Percentiles rank a stretch among this genome's conserved stretches.
Conservation (phyloP, 1,284 basidiomycete species). For the Pseudozyma thailandica region DNA sequence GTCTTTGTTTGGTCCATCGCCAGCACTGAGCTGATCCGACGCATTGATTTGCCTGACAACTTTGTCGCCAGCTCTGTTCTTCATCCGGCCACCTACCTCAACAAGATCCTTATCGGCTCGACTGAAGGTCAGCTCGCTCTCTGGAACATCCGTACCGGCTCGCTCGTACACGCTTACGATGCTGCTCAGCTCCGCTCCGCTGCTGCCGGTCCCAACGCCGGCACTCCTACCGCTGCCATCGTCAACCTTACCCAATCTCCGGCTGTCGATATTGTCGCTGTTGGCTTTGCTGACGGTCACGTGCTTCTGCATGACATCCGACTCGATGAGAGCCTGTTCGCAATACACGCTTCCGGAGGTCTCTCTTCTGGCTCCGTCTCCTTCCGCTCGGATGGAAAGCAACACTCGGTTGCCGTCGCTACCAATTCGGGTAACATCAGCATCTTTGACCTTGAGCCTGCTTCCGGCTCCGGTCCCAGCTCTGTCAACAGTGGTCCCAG, state of each 20-base stretch:
- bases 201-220: slow-evolving; percentile 28
- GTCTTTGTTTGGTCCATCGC: slow-evolving; percentile 80
- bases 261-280: slow-evolving; percentile 91
- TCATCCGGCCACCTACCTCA: slow-evolving; percentile 95
- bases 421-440: slow-evolving; percentile 60
- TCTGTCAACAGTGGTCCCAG: slow-evolving; percentile 43
- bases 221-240: slow-evolving; percentile 69
- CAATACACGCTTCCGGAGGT: slow-evolving; percentile 77
- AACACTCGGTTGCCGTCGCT: slow-evolving; percentile 63
- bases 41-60: slow-evolving; percentile 34
- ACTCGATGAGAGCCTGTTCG: slow-evolving; percentile 80
- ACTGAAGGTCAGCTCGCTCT: slow-evolving; percentile 84
- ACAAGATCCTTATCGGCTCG: slow-evolving; percentile 90
- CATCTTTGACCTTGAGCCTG: slow-evolving; percentile 63
- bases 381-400: slow-evolving; percentile 82
- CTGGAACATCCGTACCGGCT: slow-evolving; percentile 83
- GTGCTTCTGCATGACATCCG: slow-evolving; percentile 89
- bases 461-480: slow-evolving; percentile 15
- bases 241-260: slow-evolving; percentile 82
- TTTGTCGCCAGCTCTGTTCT: slow-evolving; percentile 86
- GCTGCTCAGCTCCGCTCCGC: slow-evolving; percentile 31
- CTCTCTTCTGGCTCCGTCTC: slow-evolving; percentile 75
- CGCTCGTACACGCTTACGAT: slow-evolving; percentile 70
- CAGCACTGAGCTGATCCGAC: slow-evolving; percentile 32
- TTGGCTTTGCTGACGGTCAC: slow-evolving; percentile 88